Evolutionary conservation across 179 eudicot species (phyloP).

Genomic region (Beta lomatogona): DNA sequence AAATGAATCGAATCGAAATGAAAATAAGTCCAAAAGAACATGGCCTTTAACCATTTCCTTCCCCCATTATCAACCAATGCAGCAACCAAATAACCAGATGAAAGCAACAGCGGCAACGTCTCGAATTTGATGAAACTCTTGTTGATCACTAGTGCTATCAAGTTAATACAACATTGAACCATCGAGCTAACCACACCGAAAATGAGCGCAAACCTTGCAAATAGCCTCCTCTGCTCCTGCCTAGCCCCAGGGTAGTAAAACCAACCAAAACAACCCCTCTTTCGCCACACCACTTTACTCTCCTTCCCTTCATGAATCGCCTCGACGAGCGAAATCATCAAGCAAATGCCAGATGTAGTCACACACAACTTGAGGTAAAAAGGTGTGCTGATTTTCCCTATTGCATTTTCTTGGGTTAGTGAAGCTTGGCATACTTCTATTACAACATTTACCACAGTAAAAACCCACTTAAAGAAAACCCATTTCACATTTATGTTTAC

Average conservation of each 20-base stretch:
- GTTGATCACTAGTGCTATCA: background rate
- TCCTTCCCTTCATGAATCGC: constrained; percentile 5
- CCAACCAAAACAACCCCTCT: constrained; percentile 10
- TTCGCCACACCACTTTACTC: constrained; percentile 10
- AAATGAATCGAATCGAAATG: too few species aligned
- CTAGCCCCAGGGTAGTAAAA: constrained; percentile 9
- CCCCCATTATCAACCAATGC: background rate
- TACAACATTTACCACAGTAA: constrained; percentile 13
- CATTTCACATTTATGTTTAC: background rate
- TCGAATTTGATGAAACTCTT: background rate
- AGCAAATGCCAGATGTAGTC: background rate
- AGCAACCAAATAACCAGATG: constrained; percentile 5
- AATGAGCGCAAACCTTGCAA: background rate
- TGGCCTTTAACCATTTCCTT: background rate
- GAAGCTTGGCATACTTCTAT: constrained; percentile 18
- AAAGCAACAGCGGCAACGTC: constrained; percentile 9
- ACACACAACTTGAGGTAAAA: constrained; percentile 9
- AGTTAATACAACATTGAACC: constrained; percentile 9
- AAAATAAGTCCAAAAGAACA: too few species aligned
- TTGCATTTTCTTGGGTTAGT: constrained; percentile 4
- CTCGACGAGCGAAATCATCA: constrained; percentile 10
- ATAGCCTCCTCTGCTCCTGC: background rate
- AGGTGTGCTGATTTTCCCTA: background rate
- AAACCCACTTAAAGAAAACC: background rate
- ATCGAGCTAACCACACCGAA: constrained; percentile 16